These are phyloP conservation scores for Syncephalastrum monosporum DNA, from an alignment of 371 early-diverging fungal genomes.

Conservation along the genomic window DNA sequence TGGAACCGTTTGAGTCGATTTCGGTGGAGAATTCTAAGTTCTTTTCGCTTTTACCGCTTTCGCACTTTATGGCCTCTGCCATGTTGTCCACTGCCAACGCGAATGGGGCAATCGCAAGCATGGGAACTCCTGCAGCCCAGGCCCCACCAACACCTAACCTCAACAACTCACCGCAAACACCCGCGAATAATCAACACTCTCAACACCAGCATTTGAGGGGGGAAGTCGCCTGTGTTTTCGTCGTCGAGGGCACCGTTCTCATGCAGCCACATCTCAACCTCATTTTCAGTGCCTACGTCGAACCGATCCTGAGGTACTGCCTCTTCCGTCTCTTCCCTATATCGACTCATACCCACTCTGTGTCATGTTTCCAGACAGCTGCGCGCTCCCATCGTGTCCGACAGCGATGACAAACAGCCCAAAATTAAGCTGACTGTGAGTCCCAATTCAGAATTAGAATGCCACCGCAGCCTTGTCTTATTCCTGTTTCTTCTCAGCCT, in stretches of 20 bases:
- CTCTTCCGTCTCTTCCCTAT: not conserved
- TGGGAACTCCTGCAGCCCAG: conserved; percentile 39
- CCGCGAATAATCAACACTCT: conserved; percentile 10
- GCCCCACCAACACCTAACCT: conserved; percentile 62
- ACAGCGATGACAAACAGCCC: conserved; percentile 52
- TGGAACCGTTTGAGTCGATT: no score
- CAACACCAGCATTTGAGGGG: conserved; percentile 36
- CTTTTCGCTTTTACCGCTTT: not conserved
- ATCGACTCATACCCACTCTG: not conserved
- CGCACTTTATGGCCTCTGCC: not conserved
- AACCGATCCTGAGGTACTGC: conserved; percentile 57
- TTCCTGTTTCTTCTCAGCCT: conserved; percentile 33
- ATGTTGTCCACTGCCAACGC: conserved; percentile 20
- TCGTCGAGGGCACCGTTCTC: conserved; percentile 58
- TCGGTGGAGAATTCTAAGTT: not conserved
- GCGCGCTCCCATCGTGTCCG: conserved; percentile 51
- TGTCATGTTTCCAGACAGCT: conserved; percentile 42
- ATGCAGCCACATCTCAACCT: conserved; percentile 54
- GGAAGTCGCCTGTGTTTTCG: conserved; percentile 61
- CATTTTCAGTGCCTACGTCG: conserved; percentile 54
- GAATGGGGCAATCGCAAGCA: conserved; percentile 12
- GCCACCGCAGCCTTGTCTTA: not conserved
- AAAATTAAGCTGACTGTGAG: conserved; percentile 59
- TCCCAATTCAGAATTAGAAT: not conserved
- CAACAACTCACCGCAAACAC: conserved; percentile 82